phyloP scores from a whole-genome alignment of 2,329 filamentous ascomycete genomes.

The Grosmannia penicillata region DNA sequence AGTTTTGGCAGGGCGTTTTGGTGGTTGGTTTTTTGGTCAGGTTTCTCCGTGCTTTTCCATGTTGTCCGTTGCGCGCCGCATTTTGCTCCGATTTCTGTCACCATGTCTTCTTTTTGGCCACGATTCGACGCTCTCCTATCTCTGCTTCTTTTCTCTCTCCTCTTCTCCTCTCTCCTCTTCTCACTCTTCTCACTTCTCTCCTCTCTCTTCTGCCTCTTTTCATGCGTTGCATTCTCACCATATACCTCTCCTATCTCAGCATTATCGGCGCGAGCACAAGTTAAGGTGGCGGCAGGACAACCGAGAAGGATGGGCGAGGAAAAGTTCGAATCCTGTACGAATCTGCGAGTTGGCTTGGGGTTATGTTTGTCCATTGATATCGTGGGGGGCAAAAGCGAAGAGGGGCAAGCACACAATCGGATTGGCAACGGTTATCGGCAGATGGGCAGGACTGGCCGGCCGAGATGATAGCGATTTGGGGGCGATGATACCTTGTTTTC shows the following conservation, averaged over 20 bases:
- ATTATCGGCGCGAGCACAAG: not conserved
- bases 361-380: not conserved
- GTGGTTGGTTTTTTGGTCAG: not conserved
- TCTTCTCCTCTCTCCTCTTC: not conserved
- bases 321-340: not conserved
- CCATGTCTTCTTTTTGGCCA: not conserved
- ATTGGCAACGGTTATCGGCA: not conserved
- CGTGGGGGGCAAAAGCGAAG: not conserved
- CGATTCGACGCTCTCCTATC: not conserved
- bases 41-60: not conserved
- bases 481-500: slow-evolving; percentile 1
- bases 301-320: not conserved
- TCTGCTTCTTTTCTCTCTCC: not conserved
- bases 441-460: slow-evolving; percentile 1
- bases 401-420: not conserved
- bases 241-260: too few relatives aligned
- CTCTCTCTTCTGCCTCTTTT: not conserved
- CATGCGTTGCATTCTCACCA: too few relatives aligned
- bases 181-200: not conserved
- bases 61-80: not conserved
- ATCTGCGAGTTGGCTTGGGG: not conserved
- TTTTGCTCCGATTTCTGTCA: not conserved
- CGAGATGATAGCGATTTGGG: not conserved
- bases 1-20: not conserved
- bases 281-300: slow-evolving; percentile 1